These are phyloP conservation scores for Knufia fluminis DNA, from an alignment of 2,329 filamentous ascomycete species.

Conservation along the genomic window DNA sequence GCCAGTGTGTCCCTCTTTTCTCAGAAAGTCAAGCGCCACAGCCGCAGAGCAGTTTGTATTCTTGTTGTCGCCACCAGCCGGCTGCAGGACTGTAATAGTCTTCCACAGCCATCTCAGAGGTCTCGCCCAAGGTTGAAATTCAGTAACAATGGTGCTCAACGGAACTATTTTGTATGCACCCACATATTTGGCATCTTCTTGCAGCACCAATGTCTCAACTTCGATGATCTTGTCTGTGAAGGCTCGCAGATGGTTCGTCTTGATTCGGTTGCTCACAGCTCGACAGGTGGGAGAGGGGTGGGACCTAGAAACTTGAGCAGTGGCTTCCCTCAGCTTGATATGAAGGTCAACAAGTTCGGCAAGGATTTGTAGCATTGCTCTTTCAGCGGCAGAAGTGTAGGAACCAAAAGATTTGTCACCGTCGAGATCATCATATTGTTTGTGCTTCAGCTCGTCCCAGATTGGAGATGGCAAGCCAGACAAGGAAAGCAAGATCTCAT, in stretches of 20 bases:
- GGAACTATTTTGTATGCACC: slow-evolving; percentile 92
- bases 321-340: slow-evolving; percentile 58
- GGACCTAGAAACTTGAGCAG: slow-evolving; percentile 55
- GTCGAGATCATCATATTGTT: slow-evolving; percentile 39
- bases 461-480: slow-evolving; percentile 88
- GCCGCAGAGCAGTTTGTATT: slow-evolving; percentile 54
- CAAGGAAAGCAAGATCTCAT: slow-evolving; percentile 94
- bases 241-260: slow-evolving; percentile 61
- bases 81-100: slow-evolving; percentile 59
- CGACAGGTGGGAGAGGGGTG: slow-evolving; percentile 79
- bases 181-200: slow-evolving; percentile 66
- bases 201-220: slow-evolving; percentile 70
- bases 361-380: slow-evolving; percentile 67
- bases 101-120: slow-evolving; percentile 79
- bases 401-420: slow-evolving; percentile 33
- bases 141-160: slow-evolving; percentile 69
- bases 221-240: slow-evolving; percentile 80
- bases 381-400: slow-evolving; percentile 63
- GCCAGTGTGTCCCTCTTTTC: slow-evolving; percentile 71
- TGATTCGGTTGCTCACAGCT: slow-evolving; percentile 71
- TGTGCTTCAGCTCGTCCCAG: slow-evolving; percentile 45
- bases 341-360: slow-evolving; percentile 72
- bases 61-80: slow-evolving; percentile 22
- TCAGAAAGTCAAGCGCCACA: slow-evolving; percentile 65
- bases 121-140: slow-evolving; percentile 81